A percentile compares a stretch with the other conserved stretches of the same genome.
Evolutionary conservation across 352 stramenopile genomes (phyloP).

Genomic region (Poterioochromonas sp.): DNA sequence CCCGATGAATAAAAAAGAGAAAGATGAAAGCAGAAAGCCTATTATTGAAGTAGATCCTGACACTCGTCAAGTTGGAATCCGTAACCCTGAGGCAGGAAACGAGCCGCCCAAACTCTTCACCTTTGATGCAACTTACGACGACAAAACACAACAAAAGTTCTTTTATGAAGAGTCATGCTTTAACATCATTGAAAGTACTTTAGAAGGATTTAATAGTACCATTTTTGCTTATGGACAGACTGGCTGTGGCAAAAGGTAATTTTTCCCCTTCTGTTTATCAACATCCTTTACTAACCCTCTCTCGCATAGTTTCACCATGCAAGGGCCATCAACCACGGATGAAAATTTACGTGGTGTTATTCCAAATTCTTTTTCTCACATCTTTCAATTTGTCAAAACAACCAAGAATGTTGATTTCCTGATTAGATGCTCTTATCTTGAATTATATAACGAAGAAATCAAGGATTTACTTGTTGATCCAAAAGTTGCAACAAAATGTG

Average conservation of each 20-base stretch:
- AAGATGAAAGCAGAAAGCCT: slow-evolving; percentile 50
- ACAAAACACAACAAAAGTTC: slow-evolving; percentile 39
- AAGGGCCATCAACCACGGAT: slow-evolving; percentile 61
- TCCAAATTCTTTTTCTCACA: slow-evolving; percentile 49
- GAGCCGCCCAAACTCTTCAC: slow-evolving; percentile 87
- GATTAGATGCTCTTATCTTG: slow-evolving; percentile 86
- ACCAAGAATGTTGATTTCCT: slow-evolving; percentile 66
- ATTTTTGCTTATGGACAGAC: slow-evolving; percentile 48
- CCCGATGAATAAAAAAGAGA: slow-evolving; percentile 28
- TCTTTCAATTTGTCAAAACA: slow-evolving; percentile 61
- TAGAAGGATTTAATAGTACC: slow-evolving; percentile 19
- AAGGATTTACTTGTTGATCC: slow-evolving; percentile 76
- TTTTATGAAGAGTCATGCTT: slow-evolving; percentile 26
- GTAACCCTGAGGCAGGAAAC: slow-evolving; percentile 61
- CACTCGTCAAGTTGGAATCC: slow-evolving; percentile 68
- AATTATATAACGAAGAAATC: slow-evolving; percentile 98
- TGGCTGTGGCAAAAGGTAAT: slow-evolving; percentile 34
- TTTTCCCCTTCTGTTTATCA: slow-evolving; percentile 17
- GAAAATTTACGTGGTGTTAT: slow-evolving; percentile 55
- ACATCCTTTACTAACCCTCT: slow-evolving; percentile 38
- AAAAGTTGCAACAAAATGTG: slow-evolving; percentile 60
- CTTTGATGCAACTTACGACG: slow-evolving; percentile 88
- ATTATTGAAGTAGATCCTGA: slow-evolving; percentile 74
- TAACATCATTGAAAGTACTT: slow-evolving; percentile 12
- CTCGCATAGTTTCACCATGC: slow-evolving; percentile 48